These are phyloP conservation scores for Boletus chippewaensis DNA, from an alignment of 1,284 basidiomycete genomes.

Conservation along the genomic window DNA sequence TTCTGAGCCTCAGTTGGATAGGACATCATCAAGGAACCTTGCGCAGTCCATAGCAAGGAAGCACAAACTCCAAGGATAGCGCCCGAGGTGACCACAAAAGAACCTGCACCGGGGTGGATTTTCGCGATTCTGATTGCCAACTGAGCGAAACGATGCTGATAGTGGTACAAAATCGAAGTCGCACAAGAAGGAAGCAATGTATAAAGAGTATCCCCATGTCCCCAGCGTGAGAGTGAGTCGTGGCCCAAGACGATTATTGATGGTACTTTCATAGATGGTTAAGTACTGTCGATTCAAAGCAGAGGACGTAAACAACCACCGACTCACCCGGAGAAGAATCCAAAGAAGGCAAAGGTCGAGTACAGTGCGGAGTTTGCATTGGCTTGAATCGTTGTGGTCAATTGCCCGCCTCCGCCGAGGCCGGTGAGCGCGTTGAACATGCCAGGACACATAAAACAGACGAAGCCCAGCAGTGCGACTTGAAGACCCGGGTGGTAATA, in stretches of 20 bases:
- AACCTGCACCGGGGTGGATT: constrained; percentile 37
- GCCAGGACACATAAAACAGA: constrained; percentile 37
- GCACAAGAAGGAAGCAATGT: constrained; percentile 49
- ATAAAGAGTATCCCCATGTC: constrained; percentile 45
- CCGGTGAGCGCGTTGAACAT: constrained; percentile 34
- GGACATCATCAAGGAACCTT: constrained; percentile 59
- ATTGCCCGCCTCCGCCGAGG: constrained; percentile 37
- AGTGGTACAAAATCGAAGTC: constrained; percentile 3
- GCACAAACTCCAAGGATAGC: constrained; percentile 60
- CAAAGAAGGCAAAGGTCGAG: constrained; percentile 42
- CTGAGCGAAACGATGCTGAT: background rate
- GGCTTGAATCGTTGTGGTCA: constrained; percentile 29
- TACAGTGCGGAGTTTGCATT: constrained; percentile 40
- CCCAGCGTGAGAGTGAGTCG: constrained; percentile 50
- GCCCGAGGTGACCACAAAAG: constrained; percentile 50
- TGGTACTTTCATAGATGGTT: constrained; percentile 30
- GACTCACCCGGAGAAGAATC: constrained; percentile 42
- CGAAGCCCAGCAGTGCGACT: constrained; percentile 34
- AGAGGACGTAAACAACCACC: background rate
- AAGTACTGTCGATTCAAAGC: background rate
- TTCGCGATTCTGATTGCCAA: constrained; percentile 35
- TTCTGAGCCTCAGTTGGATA: constrained; percentile 58
- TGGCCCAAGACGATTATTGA: constrained; percentile 50
- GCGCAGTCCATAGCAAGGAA: constrained; percentile 59
- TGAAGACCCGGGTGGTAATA: constrained; percentile 34